Conservation (phyloP, 495 filamentous ascomycete genomes). For the Aspergillus leporis region DNA sequence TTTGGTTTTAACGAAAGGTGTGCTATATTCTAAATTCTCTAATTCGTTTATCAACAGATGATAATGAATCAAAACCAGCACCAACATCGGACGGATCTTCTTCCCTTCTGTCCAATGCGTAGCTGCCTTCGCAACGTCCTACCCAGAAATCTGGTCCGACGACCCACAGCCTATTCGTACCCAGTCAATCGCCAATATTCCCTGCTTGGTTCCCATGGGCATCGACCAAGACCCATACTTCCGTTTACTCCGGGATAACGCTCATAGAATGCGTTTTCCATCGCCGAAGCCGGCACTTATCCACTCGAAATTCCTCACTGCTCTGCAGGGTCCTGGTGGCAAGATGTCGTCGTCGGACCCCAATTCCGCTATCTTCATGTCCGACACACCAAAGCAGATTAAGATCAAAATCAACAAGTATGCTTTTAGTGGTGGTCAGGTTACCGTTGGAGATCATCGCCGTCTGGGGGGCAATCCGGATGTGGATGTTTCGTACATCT, state of each 20-base stretch:
- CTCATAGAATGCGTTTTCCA: conserved; percentile 61
- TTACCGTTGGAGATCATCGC: conserved; percentile 76
- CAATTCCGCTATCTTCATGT: conserved; percentile 80
- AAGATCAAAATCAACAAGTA: conserved; percentile 93
- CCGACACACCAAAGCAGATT: conserved; percentile 80
- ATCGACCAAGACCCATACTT: conserved; percentile 99
- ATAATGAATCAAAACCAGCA: conserved; percentile 42
- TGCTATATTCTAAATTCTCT: no score
- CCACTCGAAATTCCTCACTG: conserved; percentile 86
- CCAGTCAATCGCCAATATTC: conserved; percentile 63
- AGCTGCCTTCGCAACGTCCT: conserved; percentile 83
- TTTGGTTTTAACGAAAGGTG: conserved; percentile 76
- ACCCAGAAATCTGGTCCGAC: conserved; percentile 72
- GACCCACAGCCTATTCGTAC: conserved; percentile 17
- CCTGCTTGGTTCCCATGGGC: conserved; percentile 86
- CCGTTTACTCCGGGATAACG: conserved; percentile 78
- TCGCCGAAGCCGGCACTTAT: conserved; percentile 81
- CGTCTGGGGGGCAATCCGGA: conserved; percentile 82
- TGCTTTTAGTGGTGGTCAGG: conserved; percentile 88
- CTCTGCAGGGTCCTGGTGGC: conserved; percentile 81
- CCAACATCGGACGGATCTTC: conserved; percentile 82
- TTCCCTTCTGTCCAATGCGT: conserved; percentile 80
- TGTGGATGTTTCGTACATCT: conserved; percentile 89
- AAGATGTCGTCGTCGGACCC: conserved; percentile 84
- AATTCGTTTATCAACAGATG: no score